A percentile compares a stretch with the other conserved stretches of the same genome.
Conservation (phyloP, 208 protist genomes). For the Phytomonas sp. region DNA sequence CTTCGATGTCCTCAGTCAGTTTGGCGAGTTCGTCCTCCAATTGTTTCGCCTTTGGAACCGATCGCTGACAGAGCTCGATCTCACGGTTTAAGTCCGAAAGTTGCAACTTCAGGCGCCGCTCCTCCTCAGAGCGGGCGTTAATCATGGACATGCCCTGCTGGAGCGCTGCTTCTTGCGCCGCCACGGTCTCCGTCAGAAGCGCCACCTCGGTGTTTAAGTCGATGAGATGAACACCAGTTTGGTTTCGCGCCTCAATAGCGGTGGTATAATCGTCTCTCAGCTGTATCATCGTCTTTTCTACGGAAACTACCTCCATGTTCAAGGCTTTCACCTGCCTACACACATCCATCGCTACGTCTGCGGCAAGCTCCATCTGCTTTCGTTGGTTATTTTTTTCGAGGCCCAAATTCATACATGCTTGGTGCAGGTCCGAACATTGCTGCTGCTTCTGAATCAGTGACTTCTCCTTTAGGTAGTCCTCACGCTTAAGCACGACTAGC, state of each 20-base stretch:
- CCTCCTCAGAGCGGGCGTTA: conserved; percentile 63
- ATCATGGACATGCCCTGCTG: conserved; percentile 79
- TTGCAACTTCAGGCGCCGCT: conserved; percentile 59
- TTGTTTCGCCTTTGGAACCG: conserved; percentile 78
- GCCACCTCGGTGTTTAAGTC: conserved; percentile 95
- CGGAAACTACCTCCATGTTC: conserved; percentile 82
- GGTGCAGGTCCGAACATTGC: conserved; percentile 66
- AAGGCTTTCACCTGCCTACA: conserved; percentile 87
- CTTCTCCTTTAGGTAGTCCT: conserved; percentile 85
- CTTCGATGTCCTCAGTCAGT: conserved; percentile 74
- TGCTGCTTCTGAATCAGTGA: conserved; percentile 72
- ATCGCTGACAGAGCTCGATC: conserved; percentile 63
- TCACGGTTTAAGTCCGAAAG: conserved; percentile 74
- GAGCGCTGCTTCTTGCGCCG: conserved; percentile 89
- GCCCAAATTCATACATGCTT: conserved; percentile 58
- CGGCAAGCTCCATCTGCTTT: conserved; percentile 48
- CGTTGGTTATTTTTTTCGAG: conserved; percentile 82
- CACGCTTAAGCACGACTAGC: conserved; percentile 81
- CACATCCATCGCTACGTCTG: conserved; percentile 67
- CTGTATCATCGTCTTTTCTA: conserved; percentile 83
- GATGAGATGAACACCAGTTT: conserved; percentile 93
- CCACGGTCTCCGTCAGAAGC: conserved; percentile 91
- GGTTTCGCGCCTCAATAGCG: conserved; percentile 88
- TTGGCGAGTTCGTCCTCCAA: conserved; percentile 70
- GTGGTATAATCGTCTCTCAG: conserved; percentile 81